Evolutionary conservation across 345 rosid genomes (phyloP).

Genomic region (Tarenaya hassleriana): DNA sequence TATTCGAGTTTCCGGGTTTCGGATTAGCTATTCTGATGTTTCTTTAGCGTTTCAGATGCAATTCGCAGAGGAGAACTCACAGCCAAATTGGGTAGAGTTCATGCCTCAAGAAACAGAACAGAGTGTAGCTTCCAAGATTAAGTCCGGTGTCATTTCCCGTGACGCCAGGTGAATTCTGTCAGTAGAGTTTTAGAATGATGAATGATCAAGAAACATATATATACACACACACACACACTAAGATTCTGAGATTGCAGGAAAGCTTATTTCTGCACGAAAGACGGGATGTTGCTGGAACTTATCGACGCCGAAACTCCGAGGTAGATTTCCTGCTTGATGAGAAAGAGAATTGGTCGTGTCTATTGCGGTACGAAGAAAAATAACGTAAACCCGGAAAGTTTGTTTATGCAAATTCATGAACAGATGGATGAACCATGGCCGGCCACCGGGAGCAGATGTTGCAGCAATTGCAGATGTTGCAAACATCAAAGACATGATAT

Average conservation of each 20-base stretch:
- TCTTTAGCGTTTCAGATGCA: slow-evolving; percentile 36
- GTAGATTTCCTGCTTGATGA: slow-evolving; percentile 24
- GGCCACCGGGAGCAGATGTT: slow-evolving; percentile 58
- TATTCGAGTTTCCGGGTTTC: no score
- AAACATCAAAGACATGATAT: slow-evolving; percentile 40
- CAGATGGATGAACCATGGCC: slow-evolving; percentile 67
- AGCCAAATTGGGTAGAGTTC: slow-evolving; percentile 52
- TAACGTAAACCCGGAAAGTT: slow-evolving; percentile 25
- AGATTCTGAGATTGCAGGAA: slow-evolving; percentile 30
- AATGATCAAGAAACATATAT: no score
- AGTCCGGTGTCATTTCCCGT: slow-evolving; percentile 48
- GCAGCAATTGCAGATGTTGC: slow-evolving; percentile 52
- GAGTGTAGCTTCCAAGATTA: slow-evolving; percentile 39
- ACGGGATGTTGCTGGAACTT: slow-evolving; percentile 50
- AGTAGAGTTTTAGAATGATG: neutral
- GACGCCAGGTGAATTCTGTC: slow-evolving; percentile 46
- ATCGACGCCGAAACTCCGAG: slow-evolving; percentile 46
- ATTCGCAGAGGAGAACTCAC: slow-evolving; percentile 44
- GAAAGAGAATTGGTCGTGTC: no score
- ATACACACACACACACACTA: no score
- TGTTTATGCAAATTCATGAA: slow-evolving; percentile 27
- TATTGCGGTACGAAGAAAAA: slow-evolving; percentile 18
- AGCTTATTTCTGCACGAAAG: slow-evolving; percentile 54
- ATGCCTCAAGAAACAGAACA: slow-evolving; percentile 36
- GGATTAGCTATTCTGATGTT: no score